phyloP scores from a whole-genome alignment of 2,329 filamentous ascomycete species.

The Epicoccum sorghinum region DNA sequence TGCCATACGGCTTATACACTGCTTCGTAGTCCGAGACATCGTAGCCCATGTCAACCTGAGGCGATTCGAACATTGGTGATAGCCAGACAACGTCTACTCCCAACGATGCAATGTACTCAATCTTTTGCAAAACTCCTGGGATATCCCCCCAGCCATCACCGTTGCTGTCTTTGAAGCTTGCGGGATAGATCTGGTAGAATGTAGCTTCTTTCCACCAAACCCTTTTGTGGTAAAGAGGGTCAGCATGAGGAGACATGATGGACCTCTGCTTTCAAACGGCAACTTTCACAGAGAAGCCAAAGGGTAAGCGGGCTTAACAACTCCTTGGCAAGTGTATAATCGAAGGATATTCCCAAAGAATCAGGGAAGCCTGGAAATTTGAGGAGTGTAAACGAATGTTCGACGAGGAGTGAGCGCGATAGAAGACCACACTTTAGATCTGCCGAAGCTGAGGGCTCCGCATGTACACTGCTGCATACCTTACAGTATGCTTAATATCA shows the following conservation, averaged over 20 bases:
- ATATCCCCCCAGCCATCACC: slow-evolving; percentile 67
- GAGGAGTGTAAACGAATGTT: too few relatives aligned
- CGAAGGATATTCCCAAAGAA: too few relatives aligned
- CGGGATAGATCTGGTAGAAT: slow-evolving; percentile 55
- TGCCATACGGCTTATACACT: slow-evolving; percentile 70
- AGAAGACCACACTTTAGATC: too few relatives aligned
- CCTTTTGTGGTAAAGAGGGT: slow-evolving; percentile 29
- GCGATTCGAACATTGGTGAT: slow-evolving; percentile 69
- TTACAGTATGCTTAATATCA: background rate
- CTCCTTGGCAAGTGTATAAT: too few relatives aligned
- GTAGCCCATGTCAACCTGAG: slow-evolving; percentile 73
- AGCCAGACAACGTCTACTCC: slow-evolving; percentile 72
- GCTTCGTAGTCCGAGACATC: slow-evolving; percentile 72
- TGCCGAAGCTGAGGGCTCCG: too few relatives aligned
- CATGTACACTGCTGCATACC: background rate
- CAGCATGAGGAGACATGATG: slow-evolving; percentile 35
- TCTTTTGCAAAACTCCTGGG: slow-evolving; percentile 66
- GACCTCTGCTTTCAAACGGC: background rate
- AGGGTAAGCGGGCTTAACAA: too few relatives aligned
- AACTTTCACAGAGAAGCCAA: background rate
- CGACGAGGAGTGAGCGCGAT: too few relatives aligned
- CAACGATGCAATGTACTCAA: slow-evolving; percentile 61
- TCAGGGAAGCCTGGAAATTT: too few relatives aligned
- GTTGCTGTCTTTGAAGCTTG: slow-evolving; percentile 58
- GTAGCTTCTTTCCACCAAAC: slow-evolving; percentile 55